Conservation (phyloP, 192 early-diverging fungal species). For the Backusella sp. region DNA sequence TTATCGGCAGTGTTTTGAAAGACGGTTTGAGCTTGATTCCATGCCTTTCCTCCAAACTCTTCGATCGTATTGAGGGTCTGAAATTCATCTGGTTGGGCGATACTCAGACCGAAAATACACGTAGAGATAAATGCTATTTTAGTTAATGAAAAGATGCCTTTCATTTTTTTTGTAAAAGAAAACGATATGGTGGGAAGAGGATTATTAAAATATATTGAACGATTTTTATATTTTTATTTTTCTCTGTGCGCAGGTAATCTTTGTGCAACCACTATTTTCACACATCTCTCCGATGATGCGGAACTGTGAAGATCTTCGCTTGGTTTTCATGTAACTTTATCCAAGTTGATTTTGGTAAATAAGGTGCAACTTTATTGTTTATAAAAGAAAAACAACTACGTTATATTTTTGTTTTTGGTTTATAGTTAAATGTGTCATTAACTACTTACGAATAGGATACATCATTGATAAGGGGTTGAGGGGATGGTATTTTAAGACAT, state of each 20-base stretch:
- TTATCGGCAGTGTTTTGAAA: constrained; percentile 24
- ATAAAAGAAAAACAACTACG: no score
- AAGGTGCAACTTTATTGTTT: neutral
- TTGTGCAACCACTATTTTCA: neutral
- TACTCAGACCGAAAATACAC: neutral
- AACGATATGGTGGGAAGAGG: neutral
- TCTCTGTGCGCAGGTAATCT: neutral
- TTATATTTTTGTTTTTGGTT: no score
- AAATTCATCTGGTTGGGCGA: neutral
- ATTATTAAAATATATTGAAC: neutral
- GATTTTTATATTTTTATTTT: neutral
- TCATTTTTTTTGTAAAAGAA: constrained; percentile 2
- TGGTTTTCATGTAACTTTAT: no score
- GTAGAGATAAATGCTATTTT: neutral
- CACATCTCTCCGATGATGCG: neutral
- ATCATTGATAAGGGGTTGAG: no score
- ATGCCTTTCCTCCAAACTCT: neutral
- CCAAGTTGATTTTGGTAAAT: neutral
- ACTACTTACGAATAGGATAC: no score
- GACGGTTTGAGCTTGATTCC: constrained; percentile 21
- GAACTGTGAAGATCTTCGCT: neutral
- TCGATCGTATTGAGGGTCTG: neutral
- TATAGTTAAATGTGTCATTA: no score
- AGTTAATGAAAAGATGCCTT: neutral
- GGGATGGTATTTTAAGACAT: no score